Base-by-base conservation (phyloP, 2,329 filamentous ascomycete species). In the Ophiostoma piceae region DNA sequence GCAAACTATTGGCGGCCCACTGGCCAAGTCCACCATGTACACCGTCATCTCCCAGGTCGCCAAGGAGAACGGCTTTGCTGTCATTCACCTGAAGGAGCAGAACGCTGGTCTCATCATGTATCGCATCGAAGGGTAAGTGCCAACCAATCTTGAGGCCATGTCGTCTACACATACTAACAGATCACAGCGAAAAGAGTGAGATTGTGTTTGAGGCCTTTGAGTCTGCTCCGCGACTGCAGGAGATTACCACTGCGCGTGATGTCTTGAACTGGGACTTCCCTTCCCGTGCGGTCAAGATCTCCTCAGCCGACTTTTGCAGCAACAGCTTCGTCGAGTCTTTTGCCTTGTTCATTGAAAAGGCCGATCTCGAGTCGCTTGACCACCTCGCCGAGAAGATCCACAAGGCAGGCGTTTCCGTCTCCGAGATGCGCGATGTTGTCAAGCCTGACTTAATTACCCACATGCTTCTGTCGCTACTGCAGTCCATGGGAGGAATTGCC, bases 231-330 rank as follows among this genome's bases (percentile, higher is more conserved):
- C 79, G 0, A 84, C 84, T 0, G 79, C n/a, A 85, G 62, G 77
- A 81, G 16, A 84, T 88, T 0, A 78, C 89, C 1, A 80, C 81
- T 0, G 77, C 84, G 0, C 76, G 84, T 26, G 80, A 80, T 35
- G 82, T 86, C 1, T 76, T 91, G 0, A 74, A 79, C 70, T 88
- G 87, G 82, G 80, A 84, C 22, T 91, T 91, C 72, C 88, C 88
- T 0, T 85, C 84, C 0, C 78, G 77, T 19, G 82, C 84, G 0
- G 83, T 85, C 0, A 78, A 80, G 0, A 74, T 89, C 2, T 78
- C 85, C 0, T 73, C 76, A 1, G 26, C 73, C 0, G 75, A 75
- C 0, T 79, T 80, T 60, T 62, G 54, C 0, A 57, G 76, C 0
- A 9, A 67, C 0, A 71, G 71, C 0, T 88, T 90, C 64, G 82